A percentile compares a stretch with the other conserved stretches of the same genome.
These are phyloP conservation scores for Schizophyllum amplum DNA, from an alignment of 1,284 basidiomycete genomes.

Conservation along the genomic window DNA sequence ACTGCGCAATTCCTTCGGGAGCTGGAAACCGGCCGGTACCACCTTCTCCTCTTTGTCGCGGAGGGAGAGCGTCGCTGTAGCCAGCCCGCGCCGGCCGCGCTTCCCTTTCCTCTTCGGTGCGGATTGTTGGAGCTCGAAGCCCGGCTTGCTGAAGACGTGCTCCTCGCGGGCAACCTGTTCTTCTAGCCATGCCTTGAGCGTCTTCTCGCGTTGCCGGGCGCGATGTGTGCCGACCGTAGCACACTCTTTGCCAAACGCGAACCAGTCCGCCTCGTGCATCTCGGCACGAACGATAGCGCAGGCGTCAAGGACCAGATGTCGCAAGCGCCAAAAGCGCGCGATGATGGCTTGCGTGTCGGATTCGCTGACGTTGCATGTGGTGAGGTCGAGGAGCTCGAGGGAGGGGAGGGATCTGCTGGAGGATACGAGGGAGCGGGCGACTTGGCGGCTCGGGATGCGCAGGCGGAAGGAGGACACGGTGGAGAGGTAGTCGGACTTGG, in stretches of 20 bases:
- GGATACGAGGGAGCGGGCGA: constrained; percentile 35
- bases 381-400: constrained; percentile 50
- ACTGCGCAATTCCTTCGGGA: not conserved
- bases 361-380: constrained; percentile 40
- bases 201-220: constrained; percentile 50
- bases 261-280: constrained; percentile 41
- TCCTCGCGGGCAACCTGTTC: constrained; percentile 10
- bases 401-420: constrained; percentile 25
- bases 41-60: constrained; percentile 8
- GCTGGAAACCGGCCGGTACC: not conserved
- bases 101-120: constrained; percentile 4
- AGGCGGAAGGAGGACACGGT: constrained; percentile 42
- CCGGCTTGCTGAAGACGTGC: constrained; percentile 6
- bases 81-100: constrained; percentile 18
- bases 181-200: constrained; percentile 44
- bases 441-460: constrained; percentile 48
- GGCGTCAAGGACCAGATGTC: constrained; percentile 45
- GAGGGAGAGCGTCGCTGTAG: constrained; percentile 20
- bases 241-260: constrained; percentile 43
- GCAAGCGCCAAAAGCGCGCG: not conserved
- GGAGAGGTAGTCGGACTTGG: constrained; percentile 34
- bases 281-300: constrained; percentile 37
- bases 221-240: constrained; percentile 45
- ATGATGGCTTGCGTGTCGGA: constrained; percentile 18
- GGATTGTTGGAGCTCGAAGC: not conserved